phyloP scores from a whole-genome alignment of 1,284 basidiomycete genomes.

The Tilletia walkeri region DNA sequence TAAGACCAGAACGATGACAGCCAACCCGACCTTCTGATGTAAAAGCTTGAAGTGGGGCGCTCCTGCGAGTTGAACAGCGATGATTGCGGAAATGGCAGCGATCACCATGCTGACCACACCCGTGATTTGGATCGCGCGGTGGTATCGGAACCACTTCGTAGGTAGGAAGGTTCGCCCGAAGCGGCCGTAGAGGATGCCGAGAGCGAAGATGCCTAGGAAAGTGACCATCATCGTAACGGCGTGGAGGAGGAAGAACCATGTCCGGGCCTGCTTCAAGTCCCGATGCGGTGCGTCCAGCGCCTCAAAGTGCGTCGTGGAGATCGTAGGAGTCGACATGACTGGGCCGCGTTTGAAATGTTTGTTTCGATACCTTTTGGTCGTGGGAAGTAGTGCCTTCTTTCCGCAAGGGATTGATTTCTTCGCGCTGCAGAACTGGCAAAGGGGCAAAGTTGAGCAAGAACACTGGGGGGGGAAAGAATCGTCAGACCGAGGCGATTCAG shows the following conservation, averaged over 20 bases:
- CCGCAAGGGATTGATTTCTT: no score
- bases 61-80: conserved; percentile 23
- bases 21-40: conserved; percentile 63
- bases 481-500: no score
- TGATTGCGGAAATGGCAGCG: conserved; percentile 65
- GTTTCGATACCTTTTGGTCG: neutral
- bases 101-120: conserved; percentile 61
- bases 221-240: conserved; percentile 57
- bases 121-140: conserved; percentile 61
- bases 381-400: neutral
- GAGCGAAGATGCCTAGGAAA: conserved; percentile 65
- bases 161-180: conserved; percentile 63
- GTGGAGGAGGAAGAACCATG: conserved; percentile 34
- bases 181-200: conserved; percentile 65
- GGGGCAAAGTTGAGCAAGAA: no score
- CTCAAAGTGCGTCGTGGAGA: neutral
- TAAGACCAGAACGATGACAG: conserved; percentile 65
- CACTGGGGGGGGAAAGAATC: no score
- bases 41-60: conserved; percentile 22
- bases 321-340: neutral
- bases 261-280: neutral
- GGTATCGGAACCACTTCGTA: conserved; percentile 64
- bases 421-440: no score
- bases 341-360: neutral
- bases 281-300: neutral